Conservation (phyloP, 2,329 filamentous ascomycete genomes). For the Cladosporium colombiae region DNA sequence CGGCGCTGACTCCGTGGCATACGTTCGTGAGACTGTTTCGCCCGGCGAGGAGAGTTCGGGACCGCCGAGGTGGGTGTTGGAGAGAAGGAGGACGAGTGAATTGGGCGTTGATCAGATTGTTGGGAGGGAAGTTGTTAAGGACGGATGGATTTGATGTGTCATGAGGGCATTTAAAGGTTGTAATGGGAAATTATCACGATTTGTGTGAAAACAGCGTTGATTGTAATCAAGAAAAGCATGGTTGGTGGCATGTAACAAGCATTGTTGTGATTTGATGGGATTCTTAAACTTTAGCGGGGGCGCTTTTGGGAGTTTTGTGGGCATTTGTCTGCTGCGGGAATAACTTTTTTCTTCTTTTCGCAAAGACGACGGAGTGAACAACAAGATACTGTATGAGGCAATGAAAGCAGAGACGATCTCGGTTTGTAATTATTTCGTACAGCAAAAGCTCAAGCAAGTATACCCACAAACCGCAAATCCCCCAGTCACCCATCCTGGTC, state of each 20-base stretch:
- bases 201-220: neutral
- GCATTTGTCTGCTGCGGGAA: neutral
- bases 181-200: neutral
- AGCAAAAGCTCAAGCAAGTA: neutral
- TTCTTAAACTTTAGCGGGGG: neutral
- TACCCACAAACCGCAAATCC: neutral
- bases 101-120: constrained; percentile 63
- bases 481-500: too few relatives aligned
- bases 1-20: constrained; percentile 68
- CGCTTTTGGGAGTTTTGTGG: neutral
- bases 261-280: neutral
- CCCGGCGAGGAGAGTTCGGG: constrained; percentile 53
- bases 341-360: neutral
- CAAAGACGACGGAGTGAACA: neutral
- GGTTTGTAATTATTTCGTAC: neutral
- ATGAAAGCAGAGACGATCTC: neutral
- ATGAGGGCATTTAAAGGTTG: neutral
- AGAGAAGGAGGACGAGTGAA: constrained; percentile 66
- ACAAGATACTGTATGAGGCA: neutral
- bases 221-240: constrained; percentile 6
- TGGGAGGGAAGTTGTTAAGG: constrained; percentile 64
- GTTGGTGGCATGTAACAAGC: constrained; percentile 3
- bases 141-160: constrained; percentile 45
- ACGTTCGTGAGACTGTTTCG: constrained; percentile 50
- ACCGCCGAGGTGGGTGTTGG: constrained; percentile 66